These are phyloP conservation scores for Aspergillus jensenii DNA, from an alignment of 2,329 filamentous ascomycete genomes.

Conservation along the genomic window DNA sequence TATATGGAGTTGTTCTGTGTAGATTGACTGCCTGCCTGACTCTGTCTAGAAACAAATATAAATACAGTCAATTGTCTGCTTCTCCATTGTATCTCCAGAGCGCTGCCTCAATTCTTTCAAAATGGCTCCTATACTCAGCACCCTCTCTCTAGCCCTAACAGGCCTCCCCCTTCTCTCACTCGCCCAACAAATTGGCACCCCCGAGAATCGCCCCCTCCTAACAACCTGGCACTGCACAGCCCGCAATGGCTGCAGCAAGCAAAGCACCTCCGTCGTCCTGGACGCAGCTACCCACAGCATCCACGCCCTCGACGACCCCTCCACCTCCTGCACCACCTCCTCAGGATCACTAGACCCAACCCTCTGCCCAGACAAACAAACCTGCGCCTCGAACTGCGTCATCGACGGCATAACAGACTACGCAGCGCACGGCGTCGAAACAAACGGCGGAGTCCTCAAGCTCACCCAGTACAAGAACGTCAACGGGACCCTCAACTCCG, in stretches of 20 bases:
- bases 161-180: constrained; percentile 35
- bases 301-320: constrained; percentile 37
- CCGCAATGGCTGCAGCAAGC: constrained; percentile 50
- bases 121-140: constrained; percentile 18
- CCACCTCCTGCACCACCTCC: constrained; percentile 52
- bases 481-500: constrained; percentile 27
- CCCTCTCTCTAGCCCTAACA: constrained; percentile 6
- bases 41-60: background rate
- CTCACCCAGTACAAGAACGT: constrained; percentile 45
- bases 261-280: constrained; percentile 52
- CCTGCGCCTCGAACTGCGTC: constrained; percentile 56
- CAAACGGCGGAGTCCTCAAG: constrained; percentile 47
- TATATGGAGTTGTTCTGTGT: background rate
- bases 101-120: background rate
- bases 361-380: constrained; percentile 48
- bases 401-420: constrained; percentile 56
- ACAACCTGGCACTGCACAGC: constrained; percentile 52
- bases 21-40: background rate
- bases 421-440: constrained; percentile 48
- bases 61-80: background rate
- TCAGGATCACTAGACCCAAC: constrained; percentile 46
- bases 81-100: background rate
- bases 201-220: constrained; percentile 53
- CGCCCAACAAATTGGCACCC: constrained; percentile 54
- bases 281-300: constrained; percentile 57